Base-by-base conservation (phyloP, 2,329 filamentous ascomycete genomes). In the Trichoderma simmonsii region DNA sequence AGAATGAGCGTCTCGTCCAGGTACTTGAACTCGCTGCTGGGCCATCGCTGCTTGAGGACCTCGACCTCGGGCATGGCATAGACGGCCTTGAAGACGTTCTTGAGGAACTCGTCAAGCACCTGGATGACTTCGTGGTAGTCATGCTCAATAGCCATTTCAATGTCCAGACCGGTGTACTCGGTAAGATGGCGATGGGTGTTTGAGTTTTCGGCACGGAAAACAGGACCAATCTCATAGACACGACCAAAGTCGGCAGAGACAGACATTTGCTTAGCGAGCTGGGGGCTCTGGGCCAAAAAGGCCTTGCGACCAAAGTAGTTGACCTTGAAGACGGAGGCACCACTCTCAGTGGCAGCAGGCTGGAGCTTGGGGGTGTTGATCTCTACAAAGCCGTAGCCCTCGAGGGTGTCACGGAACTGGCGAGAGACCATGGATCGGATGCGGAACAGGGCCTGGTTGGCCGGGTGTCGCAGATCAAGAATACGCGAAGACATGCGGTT, bases 151-250 rank as follows among this genome's bases (percentile, higher is more conserved):
- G 91, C 88, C 95, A 98, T 98, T 79, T 98, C 95, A 21, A 98
- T 82, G 86, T 98, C 95, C 34, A 98, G 86, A 70, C 95, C 95
- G 5, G 94, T 98, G 80, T 97, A 98, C 80, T 98, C 95, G 0
- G 95, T 97, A 85, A 98, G 86, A 80, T 98, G 95, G 48, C 95
- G 91, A 78, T 97, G 95, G 0, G 95, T 98, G 81, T 98, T 98
- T 79, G 93, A 97, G 84, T 98, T 97, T 80, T 98, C 95, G 0
- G 95, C 95, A 76, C 95, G 90, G 86, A 98, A 98, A 7, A 98
- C 94, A 6, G 76, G 80, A 72, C 83, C 79, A 70, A 86, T 79
- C 76, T 98, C 95, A 78, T 95, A 98, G 7, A 98, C 95, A 65
- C 91, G 90, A 71, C 92, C 91, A 79, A 97, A 96, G 79, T 98